These are phyloP conservation scores for Fusarium verrucosum DNA, from an alignment of 2,329 filamentous ascomycete genomes.

Conservation along the genomic window DNA sequence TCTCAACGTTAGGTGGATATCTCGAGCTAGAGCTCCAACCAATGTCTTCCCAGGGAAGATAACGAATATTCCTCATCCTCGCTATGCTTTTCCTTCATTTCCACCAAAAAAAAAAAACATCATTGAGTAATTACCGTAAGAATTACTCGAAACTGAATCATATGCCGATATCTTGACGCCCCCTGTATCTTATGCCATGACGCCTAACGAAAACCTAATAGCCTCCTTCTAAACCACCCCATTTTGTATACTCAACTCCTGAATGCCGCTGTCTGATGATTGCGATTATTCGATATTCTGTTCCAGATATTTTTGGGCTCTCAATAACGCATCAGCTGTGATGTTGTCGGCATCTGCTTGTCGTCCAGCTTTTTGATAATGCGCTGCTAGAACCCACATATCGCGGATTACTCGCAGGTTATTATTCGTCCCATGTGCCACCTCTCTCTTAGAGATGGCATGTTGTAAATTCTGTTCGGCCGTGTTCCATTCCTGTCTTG, in stretches of 20 bases:
- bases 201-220: constrained; percentile 10
- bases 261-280: background rate
- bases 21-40: constrained; percentile 31
- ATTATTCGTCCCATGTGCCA: constrained; percentile 48
- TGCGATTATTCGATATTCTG: constrained; percentile 30
- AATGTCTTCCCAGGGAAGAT: constrained; percentile 16
- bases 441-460: constrained; percentile 49
- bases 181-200: constrained; percentile 4
- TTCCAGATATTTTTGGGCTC: constrained; percentile 47
- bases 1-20: constrained; percentile 31
- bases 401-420: constrained; percentile 51
- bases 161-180: background rate
- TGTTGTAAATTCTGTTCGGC: constrained; percentile 49
- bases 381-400: constrained; percentile 52
- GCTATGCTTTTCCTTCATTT: constrained; percentile 12
- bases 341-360: constrained; percentile 42
- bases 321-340: constrained; percentile 47
- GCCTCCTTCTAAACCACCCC: background rate
- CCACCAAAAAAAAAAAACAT: background rate
- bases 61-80: constrained; percentile 6
- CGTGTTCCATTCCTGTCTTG: constrained; percentile 45
- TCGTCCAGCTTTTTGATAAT: constrained; percentile 47
- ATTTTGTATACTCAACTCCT: constrained; percentile 7
- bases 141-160: background rate
- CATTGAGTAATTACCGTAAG: background rate